These are phyloP conservation scores for Lagerstroemia speciosa DNA, from an alignment of 345 rosid species.

Conservation along the genomic window DNA sequence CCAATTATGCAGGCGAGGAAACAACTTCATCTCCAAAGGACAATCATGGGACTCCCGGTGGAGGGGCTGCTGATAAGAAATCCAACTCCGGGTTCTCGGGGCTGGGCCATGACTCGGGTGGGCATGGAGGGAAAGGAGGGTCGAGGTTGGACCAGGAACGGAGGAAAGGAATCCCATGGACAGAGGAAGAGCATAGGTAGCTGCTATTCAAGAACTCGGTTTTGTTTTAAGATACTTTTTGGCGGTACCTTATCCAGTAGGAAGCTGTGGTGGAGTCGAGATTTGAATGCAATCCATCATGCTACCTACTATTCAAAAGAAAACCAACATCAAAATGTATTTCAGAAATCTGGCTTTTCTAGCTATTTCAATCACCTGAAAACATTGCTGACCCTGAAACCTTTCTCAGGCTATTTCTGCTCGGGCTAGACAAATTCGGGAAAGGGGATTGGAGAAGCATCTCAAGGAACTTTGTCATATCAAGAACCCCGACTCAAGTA, in stretches of 20 bases:
- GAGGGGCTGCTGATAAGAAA: slow-evolving; percentile 28
- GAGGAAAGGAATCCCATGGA: slow-evolving; percentile 91
- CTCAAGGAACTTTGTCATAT: slow-evolving; percentile 74
- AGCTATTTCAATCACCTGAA: background rate
- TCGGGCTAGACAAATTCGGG: slow-evolving; percentile 86
- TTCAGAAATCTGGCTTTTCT: background rate
- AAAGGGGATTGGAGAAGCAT: slow-evolving; percentile 99
- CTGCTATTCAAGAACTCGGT: background rate
- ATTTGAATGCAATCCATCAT: background rate
- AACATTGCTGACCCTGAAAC: background rate
- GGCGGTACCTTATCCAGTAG: slow-evolving; percentile 5
- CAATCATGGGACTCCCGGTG: slow-evolving; percentile 26
- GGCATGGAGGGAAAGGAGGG: slow-evolving; percentile 47
- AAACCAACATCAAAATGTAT: background rate
- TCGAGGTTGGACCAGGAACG: slow-evolving; percentile 79
- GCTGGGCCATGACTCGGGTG: slow-evolving; percentile 33
- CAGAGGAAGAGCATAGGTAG: slow-evolving; percentile 94
- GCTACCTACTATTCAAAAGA: background rate
- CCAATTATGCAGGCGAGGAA: slow-evolving; percentile 45
- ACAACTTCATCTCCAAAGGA: slow-evolving; percentile 35
- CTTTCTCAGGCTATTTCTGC: slow-evolving; percentile 57
- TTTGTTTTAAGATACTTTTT: background rate
- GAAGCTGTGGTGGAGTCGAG: background rate
- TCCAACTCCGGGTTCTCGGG: slow-evolving; percentile 35
- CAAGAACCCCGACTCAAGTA: slow-evolving; percentile 93